phyloP scores from a whole-genome alignment of 139 green algal genomes.

The Protoeuglena noctilucae region DNA sequence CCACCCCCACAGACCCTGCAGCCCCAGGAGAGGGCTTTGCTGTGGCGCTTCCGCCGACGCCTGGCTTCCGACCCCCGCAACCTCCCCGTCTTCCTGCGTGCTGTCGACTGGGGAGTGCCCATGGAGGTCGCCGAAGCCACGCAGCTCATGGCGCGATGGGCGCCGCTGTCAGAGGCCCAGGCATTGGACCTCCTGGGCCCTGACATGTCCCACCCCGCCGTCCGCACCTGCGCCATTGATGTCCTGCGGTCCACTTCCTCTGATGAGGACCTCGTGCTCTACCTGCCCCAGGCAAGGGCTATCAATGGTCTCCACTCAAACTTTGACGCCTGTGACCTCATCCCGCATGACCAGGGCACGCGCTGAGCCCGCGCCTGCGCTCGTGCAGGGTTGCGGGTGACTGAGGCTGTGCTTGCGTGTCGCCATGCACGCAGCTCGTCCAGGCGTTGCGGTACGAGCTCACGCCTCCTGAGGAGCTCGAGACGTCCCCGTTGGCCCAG shows the following conservation, averaged over 20 bases:
- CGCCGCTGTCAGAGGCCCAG: slow-evolving; percentile 4
- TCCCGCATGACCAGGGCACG: not conserved
- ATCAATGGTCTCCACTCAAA: too few species aligned
- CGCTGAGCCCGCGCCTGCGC: not conserved
- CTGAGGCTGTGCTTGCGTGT: not conserved
- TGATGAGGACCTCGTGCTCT: too few species aligned
- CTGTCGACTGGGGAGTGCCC: slow-evolving; percentile 5
- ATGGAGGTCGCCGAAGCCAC: slow-evolving; percentile 1
- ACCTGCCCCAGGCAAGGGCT: too few species aligned
- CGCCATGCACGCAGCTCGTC: slow-evolving; percentile 12
- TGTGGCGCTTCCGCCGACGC: not conserved
- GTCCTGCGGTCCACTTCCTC: too few species aligned
- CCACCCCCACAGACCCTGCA: not conserved
- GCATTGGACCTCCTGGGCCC: not conserved
- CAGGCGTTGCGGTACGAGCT: slow-evolving; percentile 1
- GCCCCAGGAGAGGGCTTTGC: not conserved
- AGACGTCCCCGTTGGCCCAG: too few species aligned
- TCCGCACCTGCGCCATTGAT: too few species aligned
- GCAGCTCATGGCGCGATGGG: not conserved
- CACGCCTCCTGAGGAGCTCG: too few species aligned
- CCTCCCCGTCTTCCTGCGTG: not conserved
- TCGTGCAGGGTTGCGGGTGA: not conserved
- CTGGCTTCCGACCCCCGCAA: not conserved
- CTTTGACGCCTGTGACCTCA: too few species aligned
- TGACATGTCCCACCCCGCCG: too few species aligned